These are phyloP conservation scores for Lobosporangium transversale DNA, from an alignment of 192 early-diverging fungal genomes.

Conservation along the genomic window DNA sequence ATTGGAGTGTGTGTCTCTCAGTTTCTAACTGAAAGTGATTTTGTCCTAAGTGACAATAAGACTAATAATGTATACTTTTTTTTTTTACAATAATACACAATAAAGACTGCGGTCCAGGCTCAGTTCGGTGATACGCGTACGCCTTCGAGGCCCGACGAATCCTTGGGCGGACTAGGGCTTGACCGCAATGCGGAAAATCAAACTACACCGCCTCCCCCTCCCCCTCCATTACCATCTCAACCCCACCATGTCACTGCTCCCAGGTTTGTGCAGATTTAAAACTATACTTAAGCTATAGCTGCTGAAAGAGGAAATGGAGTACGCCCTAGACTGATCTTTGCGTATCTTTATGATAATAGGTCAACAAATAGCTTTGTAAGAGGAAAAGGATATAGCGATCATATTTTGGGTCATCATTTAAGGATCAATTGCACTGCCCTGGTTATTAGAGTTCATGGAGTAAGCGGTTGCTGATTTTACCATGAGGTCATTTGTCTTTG, in stretches of 20 bases:
- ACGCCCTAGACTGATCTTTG: too few relatives aligned
- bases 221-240: constrained; percentile 13
- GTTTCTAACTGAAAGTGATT: too few relatives aligned
- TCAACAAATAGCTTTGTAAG: constrained; percentile 24
- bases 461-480: neutral
- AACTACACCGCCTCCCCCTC: constrained; percentile 29
- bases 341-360: neutral
- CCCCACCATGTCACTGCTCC: constrained; percentile 10
- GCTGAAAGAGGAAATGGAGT: too few relatives aligned
- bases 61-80: neutral
- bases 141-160: constrained; percentile 30
- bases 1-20: too few relatives aligned
- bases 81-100: constrained; percentile 8
- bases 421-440: too few relatives aligned
- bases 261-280: constrained; percentile 1
- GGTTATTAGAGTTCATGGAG: neutral
- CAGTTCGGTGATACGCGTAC: constrained; percentile 51
- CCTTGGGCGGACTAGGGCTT: constrained; percentile 38
- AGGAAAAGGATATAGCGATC: neutral
- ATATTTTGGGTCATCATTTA: too few relatives aligned
- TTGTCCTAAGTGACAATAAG: too few relatives aligned
- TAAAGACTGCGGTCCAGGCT: constrained; percentile 53
- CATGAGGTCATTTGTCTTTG: neutral
- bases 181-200: constrained; percentile 9
- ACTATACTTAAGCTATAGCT: too few relatives aligned